A percentile compares a stretch with the other conserved stretches of the same genome.
These are phyloP conservation scores for Starmerella stigmatis DNA, from an alignment of 805 yeast genomes.

Conservation along the genomic window DNA sequence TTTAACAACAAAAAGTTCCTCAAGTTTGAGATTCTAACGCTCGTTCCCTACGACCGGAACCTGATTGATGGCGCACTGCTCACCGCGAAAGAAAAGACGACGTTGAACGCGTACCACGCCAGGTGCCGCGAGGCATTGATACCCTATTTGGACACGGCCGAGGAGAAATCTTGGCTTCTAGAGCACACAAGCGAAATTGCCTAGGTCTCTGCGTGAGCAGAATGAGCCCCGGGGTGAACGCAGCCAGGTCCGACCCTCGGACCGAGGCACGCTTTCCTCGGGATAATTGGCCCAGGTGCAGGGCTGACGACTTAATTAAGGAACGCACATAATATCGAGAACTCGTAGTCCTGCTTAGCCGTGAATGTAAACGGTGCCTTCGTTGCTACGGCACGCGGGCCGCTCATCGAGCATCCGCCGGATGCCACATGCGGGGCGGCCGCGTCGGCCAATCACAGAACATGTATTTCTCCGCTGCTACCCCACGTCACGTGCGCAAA, in stretches of 20 bases:
- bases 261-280: too few relatives aligned
- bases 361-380: too few relatives aligned
- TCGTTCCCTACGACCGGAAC: constrained; percentile 69
- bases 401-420: too few relatives aligned
- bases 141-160: constrained; percentile 39
- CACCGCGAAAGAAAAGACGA: constrained; percentile 47
- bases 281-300: too few relatives aligned
- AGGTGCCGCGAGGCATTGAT: constrained; percentile 46
- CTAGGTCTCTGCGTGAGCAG: neutral
- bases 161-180: constrained; percentile 57
- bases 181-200: constrained; percentile 2
- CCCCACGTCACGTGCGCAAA: constrained; percentile 2
- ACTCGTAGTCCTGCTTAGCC: too few relatives aligned
- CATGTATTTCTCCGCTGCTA: neutral
- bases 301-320: too few relatives aligned
- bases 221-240: neutral
- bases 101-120: constrained; percentile 60
- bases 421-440: too few relatives aligned
- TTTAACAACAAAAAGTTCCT: constrained; percentile 50
- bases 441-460: constrained; percentile 1
- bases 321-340: too few relatives aligned
- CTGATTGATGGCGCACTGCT: constrained; percentile 56
- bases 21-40: constrained; percentile 71
- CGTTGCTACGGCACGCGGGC: too few relatives aligned
- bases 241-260: neutral